Evolutionary conservation across 352 stramenopile species (phyloP), one percentile per base, ranked within the genome.

Genomic region (Pilasporangium apinafurcum): DNA sequence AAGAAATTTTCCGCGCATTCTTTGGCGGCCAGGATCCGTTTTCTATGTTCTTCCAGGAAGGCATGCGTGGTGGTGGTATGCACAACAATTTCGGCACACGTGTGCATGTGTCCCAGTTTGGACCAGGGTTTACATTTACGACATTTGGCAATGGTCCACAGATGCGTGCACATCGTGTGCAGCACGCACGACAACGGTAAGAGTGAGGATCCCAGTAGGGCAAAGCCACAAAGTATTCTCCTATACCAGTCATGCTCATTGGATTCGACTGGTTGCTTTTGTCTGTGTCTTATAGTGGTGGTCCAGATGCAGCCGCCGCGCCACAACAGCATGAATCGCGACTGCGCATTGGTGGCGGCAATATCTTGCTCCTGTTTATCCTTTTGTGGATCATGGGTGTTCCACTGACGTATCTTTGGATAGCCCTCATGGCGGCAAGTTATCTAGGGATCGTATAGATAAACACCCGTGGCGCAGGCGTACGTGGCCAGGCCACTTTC

Each of bases 11-110:
- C 53, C 72, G 76, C 37, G 69, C 69, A 13, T 91, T 91, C 47
- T 91, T 91, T 51, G 75, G 78, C 26, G 78, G 78, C 7, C 75
- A 91, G 44, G 78, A 91, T 30, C 78, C 78, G 36, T 91, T 91
- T 56, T 83, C 69, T 32, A 83, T 86, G 69, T 91, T 91, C 44
- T 91, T 86, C 52, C 78, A 91, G 53, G 74, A 83, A 44, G 68
- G 67, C 27, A 73, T 83, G 54, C 67, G 68, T 17, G 70, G 60
- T 10, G 53, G 68, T 29, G 73, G 75, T 62, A 50, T 59, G 17
- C 65, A 65, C 35, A 61, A 57, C 26, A 74, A 77, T 31, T 67
- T 60, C 34, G 67, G 74, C 26, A 64, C 61, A 27, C 72, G 78
- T n/a, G 78, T 91, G 31, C 74, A 86, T 27, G 58, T 90, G 37